Evolutionary conservation across 148 eudicot genomes (phyloP), one percentile per base, ranked within the genome.

Genomic region (Hydrangea macrophylla): DNA sequence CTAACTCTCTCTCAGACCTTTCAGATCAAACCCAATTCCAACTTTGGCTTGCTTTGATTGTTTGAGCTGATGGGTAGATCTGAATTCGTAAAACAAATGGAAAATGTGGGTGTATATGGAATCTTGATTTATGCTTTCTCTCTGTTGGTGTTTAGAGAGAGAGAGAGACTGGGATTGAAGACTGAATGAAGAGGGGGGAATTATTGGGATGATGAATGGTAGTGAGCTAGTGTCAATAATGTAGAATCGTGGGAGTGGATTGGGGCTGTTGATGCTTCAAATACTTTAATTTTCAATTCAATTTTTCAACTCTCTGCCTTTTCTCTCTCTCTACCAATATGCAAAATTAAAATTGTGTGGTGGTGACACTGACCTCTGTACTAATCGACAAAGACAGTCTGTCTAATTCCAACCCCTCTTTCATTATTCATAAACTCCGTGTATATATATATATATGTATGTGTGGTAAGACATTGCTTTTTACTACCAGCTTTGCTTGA

Each of bases 351-450:
- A 31, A 62, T 40, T 56, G 85, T 76, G n/a, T n/a, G n/a, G n/a
- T 28, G 63, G 33, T 58, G 85, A 81, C 69, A 68, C 70, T 55
- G 85, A 84, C 77, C 28, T 75, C 59, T 72, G 60, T 54, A 36
- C 83, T 40, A 70, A 55, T 25, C 25, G 83, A 76, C 39, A 76
- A 68, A 39, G 85, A 84, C 85, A 76, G 77, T 9, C 71, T 70
- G 82, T 73, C 87, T 69, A 75, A 69, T 8, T 35, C 39, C 8
- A 3, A 4, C 39, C 55, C 55, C 51, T 27, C 50, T 24, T 25
- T 39, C 7, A 48, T 18, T 48, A 42, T 15, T 11, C 22, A 1
- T 4, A 35, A 35, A 4, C 8, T 35, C 5, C 60, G 35, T 60
- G 23, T 24, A 17, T 6, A 12, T 35, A 35, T 35, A 35, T 35